phyloP scores from a whole-genome alignment of 345 rosid species.

The Populus ilicifolia region DNA sequence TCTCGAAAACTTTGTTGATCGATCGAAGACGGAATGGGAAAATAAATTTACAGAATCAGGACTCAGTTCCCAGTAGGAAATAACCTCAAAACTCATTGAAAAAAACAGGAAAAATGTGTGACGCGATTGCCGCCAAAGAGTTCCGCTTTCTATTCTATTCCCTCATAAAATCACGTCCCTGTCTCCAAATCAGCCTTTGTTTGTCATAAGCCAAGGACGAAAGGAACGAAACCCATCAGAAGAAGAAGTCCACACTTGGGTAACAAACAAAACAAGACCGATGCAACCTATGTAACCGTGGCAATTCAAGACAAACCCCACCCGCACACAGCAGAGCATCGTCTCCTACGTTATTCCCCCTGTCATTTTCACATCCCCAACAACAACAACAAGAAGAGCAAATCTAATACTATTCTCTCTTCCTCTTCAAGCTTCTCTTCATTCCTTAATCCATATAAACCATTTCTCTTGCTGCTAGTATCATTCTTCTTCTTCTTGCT shows the following conservation, averaged over 20 bases:
- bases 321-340: neutral
- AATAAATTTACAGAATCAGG: too few species aligned
- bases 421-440: constrained; percentile 21
- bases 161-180: too few species aligned
- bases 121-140: too few species aligned
- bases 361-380: neutral
- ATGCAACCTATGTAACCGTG: constrained; percentile 6
- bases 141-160: too few species aligned
- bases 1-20: too few species aligned
- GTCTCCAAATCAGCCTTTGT: too few species aligned
- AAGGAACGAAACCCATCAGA: too few species aligned
- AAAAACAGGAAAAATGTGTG: too few species aligned
- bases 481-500: neutral
- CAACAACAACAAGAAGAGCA: neutral
- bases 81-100: too few species aligned
- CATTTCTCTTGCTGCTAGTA: neutral
- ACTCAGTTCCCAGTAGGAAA: too few species aligned
- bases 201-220: too few species aligned
- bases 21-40: too few species aligned
- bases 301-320: constrained; percentile 11
- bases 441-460: neutral
- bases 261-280: neutral
- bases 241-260: neutral
- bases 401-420: constrained; percentile 22
- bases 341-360: neutral